Conservation (phyloP, 2,329 filamentous ascomycete species). For the Paracoccidioides lutzii region DNA sequence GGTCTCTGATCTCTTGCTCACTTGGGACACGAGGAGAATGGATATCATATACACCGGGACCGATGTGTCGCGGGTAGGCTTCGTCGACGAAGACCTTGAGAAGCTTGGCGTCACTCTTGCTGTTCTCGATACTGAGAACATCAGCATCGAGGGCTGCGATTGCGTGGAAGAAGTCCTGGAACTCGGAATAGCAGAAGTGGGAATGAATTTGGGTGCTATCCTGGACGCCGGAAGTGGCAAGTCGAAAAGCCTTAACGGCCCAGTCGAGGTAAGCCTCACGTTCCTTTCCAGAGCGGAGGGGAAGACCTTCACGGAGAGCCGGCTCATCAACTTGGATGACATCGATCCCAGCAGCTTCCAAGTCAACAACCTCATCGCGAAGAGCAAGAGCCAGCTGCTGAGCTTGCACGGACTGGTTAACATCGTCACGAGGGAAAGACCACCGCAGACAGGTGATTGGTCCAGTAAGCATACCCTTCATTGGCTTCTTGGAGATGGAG, state of each 20-base stretch:
- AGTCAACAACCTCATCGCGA: constrained; percentile 94
- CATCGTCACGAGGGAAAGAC: constrained; percentile 99
- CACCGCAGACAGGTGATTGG: constrained; percentile 97
- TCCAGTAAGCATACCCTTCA: constrained; percentile 99
- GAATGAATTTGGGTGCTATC: constrained; percentile 99
- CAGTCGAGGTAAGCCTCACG: constrained; percentile 93
- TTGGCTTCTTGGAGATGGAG: constrained; percentile 92
- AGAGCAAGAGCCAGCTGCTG: constrained; percentile 97
- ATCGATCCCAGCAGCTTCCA: constrained; percentile 89
- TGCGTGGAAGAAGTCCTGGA: constrained; percentile 99
- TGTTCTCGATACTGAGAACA: constrained; percentile 99
- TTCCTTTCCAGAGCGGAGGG: constrained; percentile 84
- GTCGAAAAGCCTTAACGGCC: constrained; percentile 97
- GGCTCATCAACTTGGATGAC: constrained; percentile 99
- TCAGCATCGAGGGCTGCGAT: constrained; percentile 96
- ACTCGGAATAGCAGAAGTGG: constrained; percentile 99
- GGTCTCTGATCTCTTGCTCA: constrained; percentile 96
- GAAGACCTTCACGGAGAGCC: constrained; percentile 97
- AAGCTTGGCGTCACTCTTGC: constrained; percentile 99
- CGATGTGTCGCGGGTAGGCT: constrained; percentile 95
- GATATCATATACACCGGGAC: constrained; percentile 98
- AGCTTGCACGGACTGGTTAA: constrained; percentile 97
- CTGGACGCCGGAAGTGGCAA: constrained; percentile 82
- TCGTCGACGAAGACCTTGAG: constrained; percentile 97
- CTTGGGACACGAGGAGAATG: constrained; percentile 95